Percentiles rank a stretch among this genome's conserved stretches.
phyloP scores from a whole-genome alignment of 1,139 yeast genomes.

The Magnusiomyces clavatus region DNA sequence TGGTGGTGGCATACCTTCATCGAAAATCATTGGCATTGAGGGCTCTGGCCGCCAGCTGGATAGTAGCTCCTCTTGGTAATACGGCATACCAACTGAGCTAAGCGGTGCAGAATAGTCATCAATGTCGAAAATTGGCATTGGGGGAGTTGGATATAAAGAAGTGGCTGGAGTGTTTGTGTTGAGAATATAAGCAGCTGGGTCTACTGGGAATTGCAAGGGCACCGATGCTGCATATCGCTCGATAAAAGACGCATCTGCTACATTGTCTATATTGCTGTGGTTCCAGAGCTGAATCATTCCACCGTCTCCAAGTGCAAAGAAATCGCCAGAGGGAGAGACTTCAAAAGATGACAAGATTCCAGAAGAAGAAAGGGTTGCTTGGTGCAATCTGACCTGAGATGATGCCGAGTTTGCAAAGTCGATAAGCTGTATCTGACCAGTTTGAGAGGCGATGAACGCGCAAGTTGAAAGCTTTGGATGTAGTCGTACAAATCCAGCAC shows the following conservation, averaged over 20 bases:
- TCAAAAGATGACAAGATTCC: constrained; percentile 45
- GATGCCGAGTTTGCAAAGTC: constrained; percentile 75
- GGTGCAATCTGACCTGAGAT: constrained; percentile 34
- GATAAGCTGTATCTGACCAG: constrained; percentile 79
- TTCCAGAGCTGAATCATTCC: constrained; percentile 75
- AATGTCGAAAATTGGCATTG: constrained; percentile 29
- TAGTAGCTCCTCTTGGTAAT: constrained; percentile 65
- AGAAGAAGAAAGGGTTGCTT: constrained; percentile 34
- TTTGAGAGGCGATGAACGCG: constrained; percentile 61
- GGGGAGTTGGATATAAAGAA: constrained; percentile 21
- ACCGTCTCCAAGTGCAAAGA: constrained; percentile 56
- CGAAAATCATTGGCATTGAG: constrained; percentile 27
- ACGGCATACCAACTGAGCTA: constrained; percentile 77
- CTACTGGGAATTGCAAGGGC: constrained; percentile 46
- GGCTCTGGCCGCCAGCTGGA: constrained; percentile 55
- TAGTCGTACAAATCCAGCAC: constrained; percentile 75
- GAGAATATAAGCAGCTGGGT: constrained; percentile 16
- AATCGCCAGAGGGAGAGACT: constrained; percentile 76
- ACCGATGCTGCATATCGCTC: constrained; percentile 35
- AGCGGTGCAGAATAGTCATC: constrained; percentile 50
- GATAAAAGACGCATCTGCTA: constrained; percentile 33
- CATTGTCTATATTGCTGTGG: constrained; percentile 21
- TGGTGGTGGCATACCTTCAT: constrained; percentile 31
- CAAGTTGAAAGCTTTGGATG: constrained; percentile 85
- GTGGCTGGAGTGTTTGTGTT: constrained; percentile 8